Conservation (phyloP, 2,329 filamentous ascomycete genomes). For the Diaporthe humulicola region DNA sequence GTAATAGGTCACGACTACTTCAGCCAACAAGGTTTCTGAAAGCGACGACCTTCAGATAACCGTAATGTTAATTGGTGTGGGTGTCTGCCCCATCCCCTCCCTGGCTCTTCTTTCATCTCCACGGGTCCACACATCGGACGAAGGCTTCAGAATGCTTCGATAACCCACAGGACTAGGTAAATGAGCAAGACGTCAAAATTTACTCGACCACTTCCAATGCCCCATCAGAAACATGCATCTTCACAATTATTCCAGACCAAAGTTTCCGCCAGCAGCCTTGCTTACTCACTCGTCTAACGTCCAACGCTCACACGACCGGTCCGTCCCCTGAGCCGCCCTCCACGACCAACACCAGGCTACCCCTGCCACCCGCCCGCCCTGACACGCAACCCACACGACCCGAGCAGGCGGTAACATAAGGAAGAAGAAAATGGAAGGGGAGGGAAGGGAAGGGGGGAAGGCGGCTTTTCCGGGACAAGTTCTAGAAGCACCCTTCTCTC, state of each 20-base stretch:
- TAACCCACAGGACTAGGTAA: not conserved
- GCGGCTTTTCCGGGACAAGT: not conserved
- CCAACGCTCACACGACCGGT: too few species aligned
- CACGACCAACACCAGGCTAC: not conserved
- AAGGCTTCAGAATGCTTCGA: not conserved
- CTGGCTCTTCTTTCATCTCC: too few species aligned
- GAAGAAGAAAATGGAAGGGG: not conserved
- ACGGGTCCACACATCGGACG: not conserved
- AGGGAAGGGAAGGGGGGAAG: not conserved
- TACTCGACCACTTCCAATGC: not conserved
- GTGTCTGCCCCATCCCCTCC: too few species aligned
- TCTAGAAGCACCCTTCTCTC: constrained; percentile 3
- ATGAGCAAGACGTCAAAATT: not conserved
- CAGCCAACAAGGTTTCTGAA: too few species aligned
- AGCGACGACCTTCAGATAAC: too few species aligned
- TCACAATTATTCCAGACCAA: not conserved
- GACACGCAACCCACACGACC: constrained; percentile 15
- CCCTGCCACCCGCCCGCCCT: not conserved
- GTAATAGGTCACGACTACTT: too few species aligned
- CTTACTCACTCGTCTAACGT: not conserved
- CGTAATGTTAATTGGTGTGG: too few species aligned
- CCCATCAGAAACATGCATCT: too few species aligned
- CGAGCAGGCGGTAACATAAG: not conserved
- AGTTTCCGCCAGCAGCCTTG: not conserved
- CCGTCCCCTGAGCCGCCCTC: not conserved